phyloP scores from a whole-genome alignment of 257 asterid genomes.

The Ajuga chamaepitys region DNA sequence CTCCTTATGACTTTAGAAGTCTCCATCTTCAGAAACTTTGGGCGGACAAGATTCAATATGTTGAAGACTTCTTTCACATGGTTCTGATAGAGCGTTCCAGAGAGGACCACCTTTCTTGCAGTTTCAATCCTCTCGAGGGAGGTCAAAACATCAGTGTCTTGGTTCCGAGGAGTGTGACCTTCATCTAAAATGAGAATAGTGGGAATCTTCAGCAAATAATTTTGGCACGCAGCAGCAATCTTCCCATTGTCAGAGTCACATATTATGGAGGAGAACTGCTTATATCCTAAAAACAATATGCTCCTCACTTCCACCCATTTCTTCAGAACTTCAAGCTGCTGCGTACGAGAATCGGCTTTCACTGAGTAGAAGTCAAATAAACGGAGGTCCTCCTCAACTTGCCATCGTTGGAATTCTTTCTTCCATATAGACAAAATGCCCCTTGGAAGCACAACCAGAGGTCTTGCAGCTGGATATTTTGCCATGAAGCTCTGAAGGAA shows the following conservation, averaged over 20 bases:
- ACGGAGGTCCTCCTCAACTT: slow-evolving; percentile 74
- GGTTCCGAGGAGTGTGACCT: slow-evolving; percentile 95
- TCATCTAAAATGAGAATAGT: slow-evolving; percentile 81
- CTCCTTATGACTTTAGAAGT: slow-evolving; percentile 57
- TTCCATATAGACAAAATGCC: slow-evolving; percentile 87
- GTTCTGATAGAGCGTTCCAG: slow-evolving; percentile 94
- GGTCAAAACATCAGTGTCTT: slow-evolving; percentile 81
- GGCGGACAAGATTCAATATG: slow-evolving; percentile 91
- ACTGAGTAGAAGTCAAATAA: slow-evolving; percentile 77
- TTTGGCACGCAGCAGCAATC: slow-evolving; percentile 55
- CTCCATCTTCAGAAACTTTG: slow-evolving; percentile 73
- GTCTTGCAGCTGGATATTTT: slow-evolving; percentile 79
- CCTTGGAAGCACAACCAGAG: slow-evolving; percentile 88
- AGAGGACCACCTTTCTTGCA: slow-evolving; percentile 80
- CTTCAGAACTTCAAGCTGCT: slow-evolving; percentile 83
- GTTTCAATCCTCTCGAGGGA: slow-evolving; percentile 90
- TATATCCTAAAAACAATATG: slow-evolving; percentile 75
- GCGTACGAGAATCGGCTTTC: slow-evolving; percentile 79
- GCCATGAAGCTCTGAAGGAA: slow-evolving; percentile 98
- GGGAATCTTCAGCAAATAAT: slow-evolving; percentile 58
- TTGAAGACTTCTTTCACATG: slow-evolving; percentile 93
- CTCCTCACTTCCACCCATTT: slow-evolving; percentile 71
- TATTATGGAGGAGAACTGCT: slow-evolving; percentile 77
- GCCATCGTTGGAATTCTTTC: slow-evolving; percentile 83
- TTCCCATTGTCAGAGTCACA: slow-evolving; percentile 49